These are phyloP conservation scores for Chondrostereum purpureum DNA, from an alignment of 1,284 basidiomycete species.

Conservation along the genomic window DNA sequence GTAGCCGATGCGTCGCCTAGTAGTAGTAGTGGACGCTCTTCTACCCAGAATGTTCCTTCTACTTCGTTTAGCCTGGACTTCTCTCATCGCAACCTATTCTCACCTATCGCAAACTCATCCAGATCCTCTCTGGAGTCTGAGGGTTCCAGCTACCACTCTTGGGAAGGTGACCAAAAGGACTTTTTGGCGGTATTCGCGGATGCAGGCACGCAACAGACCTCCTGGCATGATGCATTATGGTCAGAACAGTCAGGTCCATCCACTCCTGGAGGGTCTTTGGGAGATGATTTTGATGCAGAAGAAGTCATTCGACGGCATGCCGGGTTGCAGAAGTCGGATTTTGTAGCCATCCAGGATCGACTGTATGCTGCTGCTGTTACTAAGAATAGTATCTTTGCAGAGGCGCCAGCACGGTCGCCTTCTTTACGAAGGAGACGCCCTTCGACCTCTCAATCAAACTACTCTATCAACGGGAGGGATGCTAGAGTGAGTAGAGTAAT, in stretches of 20 bases:
- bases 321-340: constrained; percentile 64
- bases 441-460: constrained; percentile 75
- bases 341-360: constrained; percentile 65
- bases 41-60: constrained; percentile 37
- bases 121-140: constrained; percentile 69
- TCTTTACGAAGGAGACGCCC: constrained; percentile 61
- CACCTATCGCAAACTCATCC: constrained; percentile 65
- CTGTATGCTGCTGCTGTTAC: constrained; percentile 53
- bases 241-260: constrained; percentile 39
- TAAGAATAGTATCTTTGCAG: constrained; percentile 44
- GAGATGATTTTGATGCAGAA: constrained; percentile 58
- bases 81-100: constrained; percentile 53
- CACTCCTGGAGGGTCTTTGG: constrained; percentile 40
- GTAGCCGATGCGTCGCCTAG: constrained; percentile 27
- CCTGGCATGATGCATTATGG: constrained; percentile 54
- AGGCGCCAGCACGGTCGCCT: constrained; percentile 49
- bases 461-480: constrained; percentile 48
- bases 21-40: constrained; percentile 38
- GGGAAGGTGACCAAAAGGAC: constrained; percentile 56
- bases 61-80: constrained; percentile 46
- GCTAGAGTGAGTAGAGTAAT: constrained; percentile 39
- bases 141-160: constrained; percentile 79
- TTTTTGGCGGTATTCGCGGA: constrained; percentile 46
- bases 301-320: constrained; percentile 54
- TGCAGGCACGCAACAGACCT: constrained; percentile 36